These are phyloP conservation scores for Vitis labrusca DNA, from an alignment of 164 flowering plant species.

Conservation along the genomic window DNA sequence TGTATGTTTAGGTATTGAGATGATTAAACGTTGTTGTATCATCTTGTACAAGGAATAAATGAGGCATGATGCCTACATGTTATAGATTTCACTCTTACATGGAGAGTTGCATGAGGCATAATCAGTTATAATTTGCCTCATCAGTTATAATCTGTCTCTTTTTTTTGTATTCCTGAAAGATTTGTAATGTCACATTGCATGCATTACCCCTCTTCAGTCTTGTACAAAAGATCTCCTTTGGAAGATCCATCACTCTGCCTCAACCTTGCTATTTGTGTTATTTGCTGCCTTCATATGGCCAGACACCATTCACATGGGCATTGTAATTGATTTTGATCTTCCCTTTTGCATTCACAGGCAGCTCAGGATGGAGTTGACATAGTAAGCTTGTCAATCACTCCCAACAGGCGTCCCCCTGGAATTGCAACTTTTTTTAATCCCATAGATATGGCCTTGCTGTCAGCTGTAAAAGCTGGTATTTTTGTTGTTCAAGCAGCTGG, in stretches of 20 bases:
- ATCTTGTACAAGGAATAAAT: too few relatives aligned
- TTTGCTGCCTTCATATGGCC: neutral
- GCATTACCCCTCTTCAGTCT: neutral
- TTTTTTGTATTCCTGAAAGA: neutral
- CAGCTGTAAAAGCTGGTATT: conserved; percentile 89
- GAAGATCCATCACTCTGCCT: neutral
- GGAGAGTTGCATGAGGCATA: too few relatives aligned
- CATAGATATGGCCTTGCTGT: conserved; percentile 91
- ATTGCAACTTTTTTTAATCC: conserved; percentile 95
- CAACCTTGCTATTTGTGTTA: neutral
- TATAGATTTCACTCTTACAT: too few relatives aligned
- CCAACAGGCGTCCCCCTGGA: conserved; percentile 96
- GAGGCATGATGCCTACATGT: too few relatives aligned
- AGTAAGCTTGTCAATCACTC: conserved; percentile 92
- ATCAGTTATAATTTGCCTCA: too few relatives aligned
- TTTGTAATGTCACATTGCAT: neutral
- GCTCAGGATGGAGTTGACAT: conserved; percentile 99
- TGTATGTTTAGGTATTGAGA: too few relatives aligned
- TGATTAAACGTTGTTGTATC: too few relatives aligned
- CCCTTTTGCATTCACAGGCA: conserved; percentile 59
- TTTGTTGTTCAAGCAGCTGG: conserved; percentile 99
- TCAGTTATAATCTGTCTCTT: too few relatives aligned
- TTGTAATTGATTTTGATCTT: neutral
- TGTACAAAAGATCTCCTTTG: neutral
- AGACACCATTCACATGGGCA: neutral